Conservation (phyloP, 2,329 filamentous ascomycete genomes). For the Colletotrichum euphorbiae region DNA sequence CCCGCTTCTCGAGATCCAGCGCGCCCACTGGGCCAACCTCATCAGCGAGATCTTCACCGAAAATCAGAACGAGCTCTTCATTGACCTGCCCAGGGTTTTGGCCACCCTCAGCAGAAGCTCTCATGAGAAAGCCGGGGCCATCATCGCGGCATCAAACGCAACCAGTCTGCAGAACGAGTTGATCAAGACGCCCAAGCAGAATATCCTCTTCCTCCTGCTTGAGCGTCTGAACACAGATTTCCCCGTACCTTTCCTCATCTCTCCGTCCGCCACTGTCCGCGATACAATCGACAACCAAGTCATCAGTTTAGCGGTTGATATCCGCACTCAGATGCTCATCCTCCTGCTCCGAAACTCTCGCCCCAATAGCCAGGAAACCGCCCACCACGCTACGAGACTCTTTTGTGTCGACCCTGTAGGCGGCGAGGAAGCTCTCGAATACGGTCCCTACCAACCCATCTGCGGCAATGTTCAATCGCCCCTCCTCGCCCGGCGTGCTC, state of each 20-base stretch:
- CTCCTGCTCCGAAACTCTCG: constrained; percentile 40
- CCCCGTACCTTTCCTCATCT: constrained; percentile 45
- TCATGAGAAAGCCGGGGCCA: constrained; percentile 17
- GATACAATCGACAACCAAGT: constrained; percentile 38
- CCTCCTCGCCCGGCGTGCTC: constrained; percentile 6
- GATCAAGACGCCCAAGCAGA: constrained; percentile 29
- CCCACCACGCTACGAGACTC: background rate
- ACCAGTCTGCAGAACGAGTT: constrained; percentile 49
- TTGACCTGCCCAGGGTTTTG: constrained; percentile 44
- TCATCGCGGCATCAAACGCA: constrained; percentile 51
- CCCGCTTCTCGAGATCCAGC: constrained; percentile 18
- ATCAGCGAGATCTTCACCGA: constrained; percentile 45
- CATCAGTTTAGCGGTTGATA: constrained; percentile 47
- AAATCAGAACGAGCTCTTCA: constrained; percentile 42
- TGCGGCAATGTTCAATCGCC: background rate
- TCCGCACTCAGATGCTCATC: constrained; percentile 53
- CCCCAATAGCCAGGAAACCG: background rate
- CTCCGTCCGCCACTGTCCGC: constrained; percentile 19
- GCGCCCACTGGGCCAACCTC: constrained; percentile 44
- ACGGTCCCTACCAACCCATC: constrained; percentile 23
- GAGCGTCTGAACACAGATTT: constrained; percentile 48
- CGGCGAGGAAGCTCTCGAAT: constrained; percentile 11
- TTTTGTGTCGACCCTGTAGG: constrained; percentile 27
- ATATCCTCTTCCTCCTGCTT: constrained; percentile 44
- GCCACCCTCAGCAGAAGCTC: constrained; percentile 10